Evolutionary conservation across 768 basidiomycete species (phyloP).

Genomic region (Mycena epipterygia): DNA sequence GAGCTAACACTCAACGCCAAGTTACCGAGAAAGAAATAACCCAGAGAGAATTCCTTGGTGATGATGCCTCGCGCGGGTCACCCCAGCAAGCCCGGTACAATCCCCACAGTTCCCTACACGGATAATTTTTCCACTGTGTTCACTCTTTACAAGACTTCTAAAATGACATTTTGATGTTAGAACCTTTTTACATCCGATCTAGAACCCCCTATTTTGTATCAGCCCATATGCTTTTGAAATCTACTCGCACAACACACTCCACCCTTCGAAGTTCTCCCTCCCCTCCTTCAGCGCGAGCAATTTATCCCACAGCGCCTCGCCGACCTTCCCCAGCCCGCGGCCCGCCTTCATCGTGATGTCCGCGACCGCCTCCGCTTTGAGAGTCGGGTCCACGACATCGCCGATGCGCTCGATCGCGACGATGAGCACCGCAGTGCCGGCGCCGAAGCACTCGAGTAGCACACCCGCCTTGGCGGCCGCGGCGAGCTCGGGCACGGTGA

Average conservation of each 20-base stretch:
- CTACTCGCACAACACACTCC: conserved; percentile 62
- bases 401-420: conserved; percentile 75
- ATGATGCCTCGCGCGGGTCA: too few species aligned
- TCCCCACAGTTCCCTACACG: too few species aligned
- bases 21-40: too few species aligned
- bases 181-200: too few species aligned
- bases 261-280: conserved; percentile 68
- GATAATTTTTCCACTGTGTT: too few species aligned
- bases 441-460: conserved; percentile 81
- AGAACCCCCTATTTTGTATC: too few species aligned
- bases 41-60: too few species aligned
- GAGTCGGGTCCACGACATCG: conserved; percentile 45
- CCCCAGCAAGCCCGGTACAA: too few species aligned
- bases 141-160: too few species aligned
- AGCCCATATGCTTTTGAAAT: too few species aligned
- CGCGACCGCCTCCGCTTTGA: conserved; percentile 41
- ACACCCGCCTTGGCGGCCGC: conserved; percentile 62
- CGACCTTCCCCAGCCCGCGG: conserved; percentile 65
- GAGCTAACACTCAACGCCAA: too few species aligned
- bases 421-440: conserved; percentile 84
- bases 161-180: too few species aligned
- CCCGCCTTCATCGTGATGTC: conserved; percentile 12
- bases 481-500: conserved; percentile 73
- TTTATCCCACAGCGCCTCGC: conserved; percentile 71
- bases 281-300: conserved; percentile 84